phyloP scores from a whole-genome alignment of 305 asterid species.

The Fraxinus platypoda region DNA sequence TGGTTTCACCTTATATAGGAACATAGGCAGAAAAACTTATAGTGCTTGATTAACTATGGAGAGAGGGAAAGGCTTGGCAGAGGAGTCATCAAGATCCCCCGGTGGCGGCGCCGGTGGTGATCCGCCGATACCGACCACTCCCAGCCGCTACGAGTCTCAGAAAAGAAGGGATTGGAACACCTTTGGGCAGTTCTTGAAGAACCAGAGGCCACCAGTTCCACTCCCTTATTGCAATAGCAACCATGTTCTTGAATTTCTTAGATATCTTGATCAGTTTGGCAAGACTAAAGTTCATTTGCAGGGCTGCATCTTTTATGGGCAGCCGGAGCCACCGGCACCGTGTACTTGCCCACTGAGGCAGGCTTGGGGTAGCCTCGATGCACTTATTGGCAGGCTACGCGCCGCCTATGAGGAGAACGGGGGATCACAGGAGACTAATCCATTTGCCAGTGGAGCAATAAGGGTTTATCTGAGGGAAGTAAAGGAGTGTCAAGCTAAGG shows the following conservation, averaged over 20 bases:
- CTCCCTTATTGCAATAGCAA: slow-evolving; percentile 53
- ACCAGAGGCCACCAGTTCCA: slow-evolving; percentile 58
- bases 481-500: slow-evolving; percentile 66
- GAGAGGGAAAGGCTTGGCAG: slow-evolving; percentile 34
- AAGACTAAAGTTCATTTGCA: slow-evolving; percentile 68
- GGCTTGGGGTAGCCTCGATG: slow-evolving; percentile 75
- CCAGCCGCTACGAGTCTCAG: slow-evolving; percentile 66
- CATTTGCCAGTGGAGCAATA: slow-evolving; percentile 59
- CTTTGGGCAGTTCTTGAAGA: slow-evolving; percentile 61
- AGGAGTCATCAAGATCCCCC: slow-evolving; percentile 41
- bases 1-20: slow-evolving; percentile 35
- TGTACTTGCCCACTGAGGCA: slow-evolving; percentile 72
- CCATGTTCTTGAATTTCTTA: slow-evolving; percentile 62
- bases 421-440: slow-evolving; percentile 61
- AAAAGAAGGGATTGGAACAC: slow-evolving; percentile 77
- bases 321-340: slow-evolving; percentile 77
- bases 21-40: slow-evolving; percentile 12
- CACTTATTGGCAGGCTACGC: slow-evolving; percentile 61
- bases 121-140: slow-evolving; percentile 29
- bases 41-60: slow-evolving; percentile 20
- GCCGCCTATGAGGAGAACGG: slow-evolving; percentile 84
- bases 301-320: slow-evolving; percentile 73
- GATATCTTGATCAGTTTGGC: slow-evolving; percentile 65
- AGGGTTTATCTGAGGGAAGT: slow-evolving; percentile 63
- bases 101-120: slow-evolving; percentile 21